Base-by-base conservation (phyloP, 768 basidiomycete genomes). In the Podaxis sp. region DNA sequence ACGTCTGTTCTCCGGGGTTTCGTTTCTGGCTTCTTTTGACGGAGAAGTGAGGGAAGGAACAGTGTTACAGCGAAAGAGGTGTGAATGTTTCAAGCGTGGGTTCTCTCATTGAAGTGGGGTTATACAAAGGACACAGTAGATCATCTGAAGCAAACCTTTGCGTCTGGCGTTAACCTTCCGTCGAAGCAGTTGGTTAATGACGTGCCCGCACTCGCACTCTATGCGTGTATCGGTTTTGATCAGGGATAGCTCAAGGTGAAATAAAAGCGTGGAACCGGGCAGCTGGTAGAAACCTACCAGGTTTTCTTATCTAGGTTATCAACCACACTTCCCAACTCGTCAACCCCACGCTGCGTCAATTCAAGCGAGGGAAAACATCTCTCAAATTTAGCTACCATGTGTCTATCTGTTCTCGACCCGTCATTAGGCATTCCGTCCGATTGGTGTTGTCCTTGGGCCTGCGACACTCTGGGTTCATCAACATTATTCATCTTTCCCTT, bases 321-420 rank as follows among this genome's bases (percentile, higher is more conserved):
- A 42, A 55, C 32, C 2, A n/a, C n/a, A 56, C 40, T 21, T 4
- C 56, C 35, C 28, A 35, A 27, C 46, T 48, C 11, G 11, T 54
- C 21, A 18, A 21, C 27, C 32, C 6, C 10, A 56, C 42, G 23
- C 46, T 47, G 37, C 46, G 56, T 57, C 56, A 57, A 47, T 21
- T 25, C 14, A 35, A 38, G 6, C 16, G 55, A 40, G 40, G 42
- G 42, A 44, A 21, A 14, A 32, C 0, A 38, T 10, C n/a, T 37
- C 38, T 55, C 54, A 55, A 40, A 55, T 40, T 44, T 50, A 36
- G 46, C 35, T 48, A 25, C 55, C 10, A 4, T 36, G 21, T 38
- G 32, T 48, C 47, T 48, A 50, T 48, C 36, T 57, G 47, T 25
- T 57, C 56, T 57, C 56, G 28, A 28, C 18, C 50, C 56, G 46